Percentiles rank a stretch among this genome's conserved stretches.
phyloP scores from a whole-genome alignment of 345 rosid species.

The Populus nigra region DNA sequence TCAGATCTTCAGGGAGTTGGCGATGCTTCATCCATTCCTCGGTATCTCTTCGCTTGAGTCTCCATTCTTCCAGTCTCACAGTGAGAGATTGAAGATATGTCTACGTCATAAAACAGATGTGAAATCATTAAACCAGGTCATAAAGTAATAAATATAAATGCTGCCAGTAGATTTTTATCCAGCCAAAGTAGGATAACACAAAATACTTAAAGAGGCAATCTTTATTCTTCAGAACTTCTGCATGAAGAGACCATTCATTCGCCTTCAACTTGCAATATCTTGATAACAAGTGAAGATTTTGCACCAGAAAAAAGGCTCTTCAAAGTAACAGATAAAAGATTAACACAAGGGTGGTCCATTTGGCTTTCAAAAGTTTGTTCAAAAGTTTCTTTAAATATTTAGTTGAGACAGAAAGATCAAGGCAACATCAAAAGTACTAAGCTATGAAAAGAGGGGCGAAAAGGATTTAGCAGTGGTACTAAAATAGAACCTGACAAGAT shows the following conservation, averaged over 20 bases:
- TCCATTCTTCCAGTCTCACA: constrained; percentile 91
- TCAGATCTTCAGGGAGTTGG: constrained; percentile 82
- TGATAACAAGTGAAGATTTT: constrained; percentile 4
- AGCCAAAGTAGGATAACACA: background rate
- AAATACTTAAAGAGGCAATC: background rate
- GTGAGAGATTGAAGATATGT: constrained; percentile 87
- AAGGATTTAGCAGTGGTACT: background rate
- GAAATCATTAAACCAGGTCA: background rate
- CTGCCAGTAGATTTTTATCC: background rate
- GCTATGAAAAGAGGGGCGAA: too few species aligned
- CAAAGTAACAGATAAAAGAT: background rate
- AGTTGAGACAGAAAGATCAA: background rate
- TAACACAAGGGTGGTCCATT: too few species aligned
- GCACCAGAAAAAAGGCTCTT: background rate
- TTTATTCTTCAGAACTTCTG: background rate
- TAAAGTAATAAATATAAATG: background rate
- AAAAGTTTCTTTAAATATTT: background rate
- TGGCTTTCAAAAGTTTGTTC: too few species aligned
- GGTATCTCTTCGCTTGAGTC: constrained; percentile 81
- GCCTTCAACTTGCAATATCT: background rate
- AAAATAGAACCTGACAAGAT: background rate
- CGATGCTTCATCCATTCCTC: constrained; percentile 98
- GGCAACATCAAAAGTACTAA: background rate
- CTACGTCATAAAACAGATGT: constrained; percentile 28
- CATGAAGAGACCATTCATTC: background rate